Evolutionary conservation across 139 green algal species (phyloP).

Genomic region (Coelastrella sp.): DNA sequence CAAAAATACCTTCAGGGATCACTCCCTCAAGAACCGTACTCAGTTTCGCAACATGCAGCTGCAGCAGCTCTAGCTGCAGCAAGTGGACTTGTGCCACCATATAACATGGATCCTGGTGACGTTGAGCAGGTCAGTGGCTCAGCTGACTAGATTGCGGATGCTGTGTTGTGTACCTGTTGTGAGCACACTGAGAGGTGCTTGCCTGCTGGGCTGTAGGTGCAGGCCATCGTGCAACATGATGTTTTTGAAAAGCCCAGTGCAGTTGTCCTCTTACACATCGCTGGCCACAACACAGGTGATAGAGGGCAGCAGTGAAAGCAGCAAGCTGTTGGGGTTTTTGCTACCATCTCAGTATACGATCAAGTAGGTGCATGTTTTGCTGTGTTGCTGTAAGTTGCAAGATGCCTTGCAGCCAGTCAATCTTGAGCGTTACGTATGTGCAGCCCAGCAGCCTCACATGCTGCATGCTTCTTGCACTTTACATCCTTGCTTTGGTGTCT

Average conservation of each 20-base stretch:
- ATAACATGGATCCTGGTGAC: neutral
- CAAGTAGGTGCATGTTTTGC: too few relatives aligned
- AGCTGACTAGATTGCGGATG: too few relatives aligned
- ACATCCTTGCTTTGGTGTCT: too few relatives aligned
- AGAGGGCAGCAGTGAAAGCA: too few relatives aligned
- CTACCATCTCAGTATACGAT: too few relatives aligned
- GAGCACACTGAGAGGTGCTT: neutral
- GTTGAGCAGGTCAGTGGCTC: neutral
- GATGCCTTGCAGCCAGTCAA: too few relatives aligned
- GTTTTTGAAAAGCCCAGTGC: slow-evolving; percentile 15
- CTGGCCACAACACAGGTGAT: slow-evolving; percentile 9
- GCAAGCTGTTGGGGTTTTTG: too few relatives aligned
- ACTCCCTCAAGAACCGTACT: neutral
- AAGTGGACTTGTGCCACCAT: neutral
- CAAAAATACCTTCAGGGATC: neutral
- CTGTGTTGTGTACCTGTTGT: too few relatives aligned
- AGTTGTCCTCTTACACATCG: slow-evolving; percentile 10
- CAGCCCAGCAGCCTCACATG: neutral
- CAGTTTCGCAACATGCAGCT: neutral
- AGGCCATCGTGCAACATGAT: slow-evolving; percentile 17
- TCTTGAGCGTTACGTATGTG: too few relatives aligned
- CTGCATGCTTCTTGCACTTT: neutral
- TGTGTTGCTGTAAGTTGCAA: too few relatives aligned
- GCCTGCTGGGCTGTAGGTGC: neutral
- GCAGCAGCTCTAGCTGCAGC: slow-evolving; percentile 1